phyloP scores from a whole-genome alignment of 2,329 filamentous ascomycete species.

The Nemania bipapillata region DNA sequence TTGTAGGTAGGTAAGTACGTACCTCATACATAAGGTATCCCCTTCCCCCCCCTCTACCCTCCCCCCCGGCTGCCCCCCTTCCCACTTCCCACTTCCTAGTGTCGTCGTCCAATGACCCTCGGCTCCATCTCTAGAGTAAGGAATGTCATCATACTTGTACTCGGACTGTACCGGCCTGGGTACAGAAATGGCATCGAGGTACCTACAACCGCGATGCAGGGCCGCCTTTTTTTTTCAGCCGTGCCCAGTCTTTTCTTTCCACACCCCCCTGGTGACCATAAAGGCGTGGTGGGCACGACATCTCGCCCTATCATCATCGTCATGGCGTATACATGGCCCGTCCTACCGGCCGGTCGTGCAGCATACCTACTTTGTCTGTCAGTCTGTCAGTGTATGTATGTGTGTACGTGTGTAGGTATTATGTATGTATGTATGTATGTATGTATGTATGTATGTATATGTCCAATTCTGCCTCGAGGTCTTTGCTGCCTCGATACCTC shows the following conservation, averaged over 20 bases:
- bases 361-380: constrained; percentile 2
- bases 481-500: constrained; percentile 7
- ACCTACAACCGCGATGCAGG: constrained; percentile 30
- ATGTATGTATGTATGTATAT: constrained; percentile 5
- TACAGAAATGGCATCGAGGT: constrained; percentile 29
- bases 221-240: constrained; percentile 37
- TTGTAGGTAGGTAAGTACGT: too few species aligned
- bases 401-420: constrained; percentile 6
- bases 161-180: constrained; percentile 24
- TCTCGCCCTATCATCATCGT: constrained; percentile 26
- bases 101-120: constrained; percentile 28
- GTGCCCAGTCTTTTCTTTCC: constrained; percentile 31
- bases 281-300: neutral
- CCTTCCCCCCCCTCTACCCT: neutral
- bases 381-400: constrained; percentile 8
- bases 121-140: constrained; percentile 21
- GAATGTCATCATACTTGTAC: constrained; percentile 30
- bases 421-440: neutral
- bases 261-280: constrained; percentile 36
- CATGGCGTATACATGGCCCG: constrained; percentile 13
- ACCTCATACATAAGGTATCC: too few species aligned
- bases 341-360: constrained; percentile 15
- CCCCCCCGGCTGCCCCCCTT: neutral
- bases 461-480: constrained; percentile 33
- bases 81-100: constrained; percentile 15